Evolutionary conservation across 2,329 filamentous ascomycete species (phyloP), one percentile per base, ranked within the genome.

Genomic region (Chaetomium olivaceum): DNA sequence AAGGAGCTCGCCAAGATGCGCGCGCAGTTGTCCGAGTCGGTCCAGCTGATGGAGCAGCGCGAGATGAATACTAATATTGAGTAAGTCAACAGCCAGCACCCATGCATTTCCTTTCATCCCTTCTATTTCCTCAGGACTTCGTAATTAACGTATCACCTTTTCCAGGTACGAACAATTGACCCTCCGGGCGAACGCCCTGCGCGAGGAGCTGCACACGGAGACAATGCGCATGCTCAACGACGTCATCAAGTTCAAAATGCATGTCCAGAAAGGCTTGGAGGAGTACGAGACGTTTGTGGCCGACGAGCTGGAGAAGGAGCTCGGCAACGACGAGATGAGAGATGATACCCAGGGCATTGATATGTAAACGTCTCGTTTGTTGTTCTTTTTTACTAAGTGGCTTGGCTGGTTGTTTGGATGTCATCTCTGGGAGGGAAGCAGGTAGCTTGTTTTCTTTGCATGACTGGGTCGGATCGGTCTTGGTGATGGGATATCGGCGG

Each of bases 21-120:
- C 51, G 87, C 90, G 2, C 90, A 89, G 12, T 81, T 97, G 33
- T 89, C 87, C 2, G 94, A 97, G 77, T 93, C 89, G 39, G 91
- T 97, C 61, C 92, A 97, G 78, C 79, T 96, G 57, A 90, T 97
- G 85, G 93, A 97, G 77, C 94, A 97, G 78, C 85, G 92, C 63
- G 93, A 98, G 81, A 97, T 98, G 87, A 96, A 93, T 73, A 95
- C 92, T 14, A 96, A 94, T 67, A 95, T 98, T 72, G 93, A 98
- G 91, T 94, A 82, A 75, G 89, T 84, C 1, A 29, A 29, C 27
- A 29, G 3, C 27, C 27, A 29, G 27, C 6, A 29, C 27, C 6
- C 27, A 29, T 29, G 27, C 27, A 29, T 29, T 36, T 12, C 3
- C 14, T 4, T n/a, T 12, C 19, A 3, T 29, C 27, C 27, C 27